Percentiles rank a stretch among this genome's conserved stretches.
Evolutionary conservation across 306 rosid species (phyloP).

Genomic region (Malus sylvestris): DNA sequence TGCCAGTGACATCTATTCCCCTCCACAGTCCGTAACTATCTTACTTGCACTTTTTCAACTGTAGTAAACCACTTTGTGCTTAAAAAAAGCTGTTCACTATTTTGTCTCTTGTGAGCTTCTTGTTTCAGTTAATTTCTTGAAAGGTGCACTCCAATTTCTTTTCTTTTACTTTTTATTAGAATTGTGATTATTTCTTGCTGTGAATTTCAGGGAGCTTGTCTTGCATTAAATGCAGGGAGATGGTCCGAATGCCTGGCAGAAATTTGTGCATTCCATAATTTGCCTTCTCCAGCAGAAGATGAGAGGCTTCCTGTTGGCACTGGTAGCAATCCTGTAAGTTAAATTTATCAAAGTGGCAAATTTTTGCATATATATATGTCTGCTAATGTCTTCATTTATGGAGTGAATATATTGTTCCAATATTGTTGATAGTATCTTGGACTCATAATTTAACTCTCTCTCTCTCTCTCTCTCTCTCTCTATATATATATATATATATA

Average conservation of each 20-base stretch:
- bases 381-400: neutral
- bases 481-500: too few relatives aligned
- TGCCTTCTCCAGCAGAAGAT: constrained; percentile 66
- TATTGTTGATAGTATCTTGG: neutral
- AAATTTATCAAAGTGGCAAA: neutral
- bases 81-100: neutral
- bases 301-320: constrained; percentile 96
- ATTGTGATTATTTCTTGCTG: constrained; percentile 1
- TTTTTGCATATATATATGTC: constrained; percentile 8
- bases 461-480: too few relatives aligned
- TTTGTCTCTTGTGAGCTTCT: neutral
- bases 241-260: constrained; percentile 62
- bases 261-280: constrained; percentile 64
- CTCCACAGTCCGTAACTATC: neutral
- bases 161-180: neutral
- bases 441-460: neutral
- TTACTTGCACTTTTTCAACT: neutral
- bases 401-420: neutral
- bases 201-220: constrained; percentile 76
- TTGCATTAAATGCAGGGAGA: constrained; percentile 67
- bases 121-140: neutral
- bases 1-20: neutral
- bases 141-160: constrained; percentile 19
- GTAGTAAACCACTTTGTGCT: neutral
- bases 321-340: constrained; percentile 98